Base-by-base conservation (phyloP, 495 filamentous ascomycete genomes). In the Aspergillus indologenus region DNA sequence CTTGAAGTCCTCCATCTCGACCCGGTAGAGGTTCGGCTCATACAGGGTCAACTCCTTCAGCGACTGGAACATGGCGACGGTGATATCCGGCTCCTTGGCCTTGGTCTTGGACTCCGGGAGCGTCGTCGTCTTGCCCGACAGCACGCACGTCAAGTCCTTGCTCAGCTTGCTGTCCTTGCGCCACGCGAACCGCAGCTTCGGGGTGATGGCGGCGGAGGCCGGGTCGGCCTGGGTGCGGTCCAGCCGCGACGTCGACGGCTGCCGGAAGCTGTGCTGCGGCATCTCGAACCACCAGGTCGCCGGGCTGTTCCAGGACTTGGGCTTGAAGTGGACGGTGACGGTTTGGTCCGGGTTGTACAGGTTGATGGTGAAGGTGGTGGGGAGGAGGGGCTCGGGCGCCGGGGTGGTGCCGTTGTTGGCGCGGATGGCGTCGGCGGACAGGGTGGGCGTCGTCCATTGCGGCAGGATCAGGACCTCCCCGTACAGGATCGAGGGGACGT, bases 271-370 rank as follows among this genome's bases (percentile, higher is more conserved):
- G 54, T 85, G 84, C 67, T 92, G 86, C 0, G 94, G 94, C 78
- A 98, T 87, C 67, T 92, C 90, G 71, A 98, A 98, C 56, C 92
- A 90, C 86, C 92, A 98, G 50, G 81, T 82, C 21, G 90, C 84
- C 23, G 85, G 86, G 49, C 84, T 85, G 63, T 87, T 89, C 89
- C 90, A 96, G 53, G 84, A 81, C 53, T 88, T 88, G 45, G 84
- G 76, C 57, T 89, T 83, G 68, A 89, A 83, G 68, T 79, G 85
- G 45, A 98, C 79, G 0, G 75, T 55, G 24, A 98, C 76, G 60
- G 88, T 78, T 71, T 96, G 92, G 75, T 97, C 92, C 0, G 94
- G 94, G 67, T 96, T 91, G 81, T 97, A 98, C 12, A 98, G 86
- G 62, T 93, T 89, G 54, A 98, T 81, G 18, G 81, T 80, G 70